Base-by-base conservation (phyloP, 371 early-diverging fungal species). In the Rhizopus sp. region DNA sequence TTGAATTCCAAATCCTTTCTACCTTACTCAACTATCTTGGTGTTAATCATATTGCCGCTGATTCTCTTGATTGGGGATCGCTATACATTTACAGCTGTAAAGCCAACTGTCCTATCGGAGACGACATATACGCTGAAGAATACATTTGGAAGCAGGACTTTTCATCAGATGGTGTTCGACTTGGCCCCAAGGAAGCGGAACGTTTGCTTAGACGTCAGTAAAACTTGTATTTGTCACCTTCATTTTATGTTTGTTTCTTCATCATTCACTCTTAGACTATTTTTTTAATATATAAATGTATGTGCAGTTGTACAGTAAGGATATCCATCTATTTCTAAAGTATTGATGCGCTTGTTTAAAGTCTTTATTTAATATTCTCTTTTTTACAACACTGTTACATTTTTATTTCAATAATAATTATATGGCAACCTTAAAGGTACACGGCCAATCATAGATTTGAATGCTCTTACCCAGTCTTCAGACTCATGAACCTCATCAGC, bases 1-100 rank as follows among this genome's bases (percentile, higher is more conserved):
- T 96, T 73, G 98, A 98, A 69, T 92, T 96, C 66, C 97, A 97
- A 80, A 88, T 92, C 41, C 34, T 78, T 7, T 75, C 79, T 1
- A 93, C 93, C 33, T 70, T 98, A 42, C 79, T 98, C 51, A 88
- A 88, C 60, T 80, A 85, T 56, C 69, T 98, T 31, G 72, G 78
- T n/a, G 80, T 94, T n/a, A 87, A 93, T 59, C 83, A 92, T 55
- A 72, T 78, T 3, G 83, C 83, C 15, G 59, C 77, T 0, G 83
- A 90, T 62, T 84, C 94, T 3, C 64, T 96, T 37, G 98, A 98
- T 68, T 98, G 93, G 88, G 98, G 98, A 1, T 92, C 95, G 0
- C 70, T 96, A 8, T 77, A 91, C 16, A 73, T 96, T 7, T 97
- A 92, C 68, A 82, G 95, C 7, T 98, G 98, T 73, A 84, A 89